These are phyloP conservation scores for Serendipita indica DNA, from an alignment of 768 basidiomycete genomes.

Conservation along the genomic window DNA sequence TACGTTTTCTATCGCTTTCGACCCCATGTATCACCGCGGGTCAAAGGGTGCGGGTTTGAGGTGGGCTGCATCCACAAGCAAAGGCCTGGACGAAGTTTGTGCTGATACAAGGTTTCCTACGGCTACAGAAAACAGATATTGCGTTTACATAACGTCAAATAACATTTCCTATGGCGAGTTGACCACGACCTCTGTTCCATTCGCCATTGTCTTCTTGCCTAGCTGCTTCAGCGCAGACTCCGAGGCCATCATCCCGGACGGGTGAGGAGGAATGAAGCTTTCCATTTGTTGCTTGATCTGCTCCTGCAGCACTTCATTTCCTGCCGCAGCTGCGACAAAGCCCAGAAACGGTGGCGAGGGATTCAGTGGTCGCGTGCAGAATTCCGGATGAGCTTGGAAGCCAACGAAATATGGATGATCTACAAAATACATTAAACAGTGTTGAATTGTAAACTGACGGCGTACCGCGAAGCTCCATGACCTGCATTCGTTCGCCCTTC, in stretches of 20 bases:
- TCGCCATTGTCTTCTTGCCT: not conserved
- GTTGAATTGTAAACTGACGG: conserved; percentile 14
- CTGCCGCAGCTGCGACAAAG: conserved; percentile 70
- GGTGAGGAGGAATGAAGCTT: conserved; percentile 60
- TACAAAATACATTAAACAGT: conserved; percentile 19
- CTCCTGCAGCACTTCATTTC: conserved; percentile 42
- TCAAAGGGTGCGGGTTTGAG: no score
- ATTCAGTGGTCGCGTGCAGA: conserved; percentile 94
- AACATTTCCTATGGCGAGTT: no score
- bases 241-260: conserved; percentile 54
- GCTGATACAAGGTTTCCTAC: no score
- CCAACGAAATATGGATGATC: conserved; percentile 92
- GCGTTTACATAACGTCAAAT: no score
- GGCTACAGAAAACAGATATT: no score
- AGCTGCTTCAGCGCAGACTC: conserved; percentile 25
- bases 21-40: no score
- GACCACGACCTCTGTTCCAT: not conserved
- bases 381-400: conserved; percentile 94
- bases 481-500: conserved; percentile 93
- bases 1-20: no score
- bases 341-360: conserved; percentile 96
- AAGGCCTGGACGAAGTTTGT: no score
- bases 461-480: conserved; percentile 71
- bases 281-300: conserved; percentile 53
- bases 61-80: no score